Percentiles rank a stretch among this genome's conserved stretches.
phyloP scores from a whole-genome alignment of 352 stramenopile genomes.

The Phytophthora cryptogea region DNA sequence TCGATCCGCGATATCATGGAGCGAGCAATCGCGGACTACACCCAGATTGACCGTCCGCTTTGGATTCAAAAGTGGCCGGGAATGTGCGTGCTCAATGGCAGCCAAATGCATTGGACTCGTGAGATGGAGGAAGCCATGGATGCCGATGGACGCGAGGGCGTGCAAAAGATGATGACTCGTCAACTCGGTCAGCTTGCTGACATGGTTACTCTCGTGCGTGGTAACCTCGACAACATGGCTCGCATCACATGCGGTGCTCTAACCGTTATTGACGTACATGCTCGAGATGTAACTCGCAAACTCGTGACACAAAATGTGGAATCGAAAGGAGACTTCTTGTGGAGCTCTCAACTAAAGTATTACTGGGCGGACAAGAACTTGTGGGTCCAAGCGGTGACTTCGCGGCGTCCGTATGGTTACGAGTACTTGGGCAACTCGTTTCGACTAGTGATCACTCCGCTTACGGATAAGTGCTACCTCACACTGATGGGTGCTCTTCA shows the following conservation, averaged over 20 bases:
- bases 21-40: conserved; percentile 89
- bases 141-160: conserved; percentile 70
- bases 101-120: conserved; percentile 94
- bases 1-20: conserved; percentile 91
- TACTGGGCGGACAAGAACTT: conserved; percentile 93
- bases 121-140: conserved; percentile 91
- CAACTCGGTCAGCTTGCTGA: conserved; percentile 91
- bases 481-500: conserved; percentile 96
- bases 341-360: conserved; percentile 90
- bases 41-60: conserved; percentile 72
- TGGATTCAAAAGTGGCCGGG: conserved; percentile 95
- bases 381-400: conserved; percentile 91
- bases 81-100: conserved; percentile 92
- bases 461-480: conserved; percentile 97
- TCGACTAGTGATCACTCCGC: conserved; percentile 94
- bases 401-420: conserved; percentile 92
- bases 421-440: conserved; percentile 98
- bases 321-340: conserved; percentile 88
- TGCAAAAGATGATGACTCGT: conserved; percentile 76
- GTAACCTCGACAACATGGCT: conserved; percentile 87
- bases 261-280: conserved; percentile 96
- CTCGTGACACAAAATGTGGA: conserved; percentile 90
- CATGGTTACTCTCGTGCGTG: conserved; percentile 93
- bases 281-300: conserved; percentile 93
- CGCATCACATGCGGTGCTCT: conserved; percentile 90